These are phyloP conservation scores for Pseudohalonectria lignicola DNA, from an alignment of 2,329 filamentous ascomycete species.

Conservation along the genomic window DNA sequence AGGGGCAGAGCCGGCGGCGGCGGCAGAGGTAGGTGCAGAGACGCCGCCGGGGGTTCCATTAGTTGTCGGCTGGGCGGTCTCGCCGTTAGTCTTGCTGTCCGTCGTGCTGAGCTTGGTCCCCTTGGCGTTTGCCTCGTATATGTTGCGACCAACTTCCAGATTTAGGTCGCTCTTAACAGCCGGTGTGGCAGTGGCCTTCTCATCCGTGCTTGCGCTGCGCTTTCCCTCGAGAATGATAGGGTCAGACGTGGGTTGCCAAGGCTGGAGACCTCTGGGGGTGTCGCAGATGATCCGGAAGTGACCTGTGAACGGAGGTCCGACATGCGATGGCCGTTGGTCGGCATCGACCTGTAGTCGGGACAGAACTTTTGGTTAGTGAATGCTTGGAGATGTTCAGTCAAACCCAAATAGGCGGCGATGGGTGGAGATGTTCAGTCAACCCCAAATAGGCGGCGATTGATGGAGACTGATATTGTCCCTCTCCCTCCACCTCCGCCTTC, in stretches of 20 bases:
- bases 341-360: slow-evolving; percentile 65
- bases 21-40: too few species aligned
- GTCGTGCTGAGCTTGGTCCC: slow-evolving; percentile 57
- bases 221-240: slow-evolving; percentile 54
- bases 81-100: slow-evolving; percentile 66
- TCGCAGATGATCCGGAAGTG: slow-evolving; percentile 96
- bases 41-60: slow-evolving; percentile 46
- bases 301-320: slow-evolving; percentile 91
- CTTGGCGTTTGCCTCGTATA: slow-evolving; percentile 88
- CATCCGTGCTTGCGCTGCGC: slow-evolving; percentile 58
- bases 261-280: slow-evolving; percentile 86
- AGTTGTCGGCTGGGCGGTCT: slow-evolving; percentile 49
- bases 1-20: too few species aligned
- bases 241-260: slow-evolving; percentile 84
- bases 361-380: slow-evolving; percentile 5
- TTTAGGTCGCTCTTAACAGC: slow-evolving; percentile 72
- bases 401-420: too few species aligned
- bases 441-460: not conserved
- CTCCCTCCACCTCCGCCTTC: too few species aligned
- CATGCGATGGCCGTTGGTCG: slow-evolving; percentile 86
- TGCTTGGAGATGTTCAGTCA: too few species aligned
- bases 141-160: slow-evolving; percentile 86
- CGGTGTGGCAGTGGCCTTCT: slow-evolving; percentile 53
- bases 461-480: too few species aligned
- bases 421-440: not conserved